Base-by-base conservation (phyloP, 345 rosid genomes). In the Reutealis trisperma region DNA sequence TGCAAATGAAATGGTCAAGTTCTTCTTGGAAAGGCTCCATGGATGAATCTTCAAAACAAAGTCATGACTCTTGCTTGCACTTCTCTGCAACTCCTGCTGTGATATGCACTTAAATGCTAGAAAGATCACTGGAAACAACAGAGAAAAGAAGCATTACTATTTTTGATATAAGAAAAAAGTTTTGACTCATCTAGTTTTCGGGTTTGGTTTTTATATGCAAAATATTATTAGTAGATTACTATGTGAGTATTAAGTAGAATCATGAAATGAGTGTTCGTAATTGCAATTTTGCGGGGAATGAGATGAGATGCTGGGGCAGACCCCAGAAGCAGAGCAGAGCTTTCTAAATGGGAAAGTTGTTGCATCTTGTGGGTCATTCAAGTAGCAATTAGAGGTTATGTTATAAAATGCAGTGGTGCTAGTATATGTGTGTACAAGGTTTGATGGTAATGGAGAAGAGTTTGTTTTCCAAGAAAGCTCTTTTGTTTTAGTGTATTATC, bases 1-100 rank as follows among this genome's bases (percentile, higher is more conserved):
- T 85, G 86, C 86, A 87, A 68, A 87, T 85, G 90, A 85, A 87
- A 84, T 87, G 90, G 88, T 85, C 90, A 0, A 57, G 22, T 60
- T 60, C 80, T 30, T 63, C 70, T 2, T 67, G 57, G 8, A 69
- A 45, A 27, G n/a, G 49, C 1, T 51, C 76, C 4, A 15, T 27
- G 19, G 71, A 71, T 21, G 65, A 70, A 8, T 32, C 72, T 10
- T 42, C 68, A 6, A 70, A 44, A 58, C 75, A 80, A 45, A 22
- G 44, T 13, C 78, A 68, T 44, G 67, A 63, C 3, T 24, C 55
- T 59, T 47, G 74, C 79, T 47, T 72, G n/a, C 78, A 78, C 30
- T 62, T 67, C 12, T 68, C 70, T 30, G 34, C 63, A 27, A 42
- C 73, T 72, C 63, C 67, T n/a, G 73, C 73, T 0, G 51, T 84